Evolutionary conservation across 1,284 basidiomycete genomes (phyloP), one percentile per base, ranked within the genome.

Genomic region (Blastosporella zonata): DNA sequence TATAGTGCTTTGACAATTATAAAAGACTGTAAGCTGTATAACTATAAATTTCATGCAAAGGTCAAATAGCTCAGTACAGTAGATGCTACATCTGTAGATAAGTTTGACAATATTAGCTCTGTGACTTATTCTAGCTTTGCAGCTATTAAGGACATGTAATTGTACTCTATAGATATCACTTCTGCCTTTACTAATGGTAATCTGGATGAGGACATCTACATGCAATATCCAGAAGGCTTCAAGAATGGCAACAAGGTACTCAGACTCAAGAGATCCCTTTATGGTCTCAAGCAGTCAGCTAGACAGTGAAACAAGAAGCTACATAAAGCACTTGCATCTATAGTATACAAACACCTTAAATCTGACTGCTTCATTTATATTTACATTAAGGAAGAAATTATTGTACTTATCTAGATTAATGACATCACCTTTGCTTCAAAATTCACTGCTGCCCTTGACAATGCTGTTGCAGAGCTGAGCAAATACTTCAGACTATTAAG

Each of bases 301-400:
- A 40, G n/a, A 40, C 21, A 40, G n/a, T 18, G 13, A 8, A 7
- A 7, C 38, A 40, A 40, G n/a, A 40, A 22, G 21, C n/a, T 41
- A 41, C 15, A 23, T 29, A 4, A 15, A 25, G 15, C 12, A 22
- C 23, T 41, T 9, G 18, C 25, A 21, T 41, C 39, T 21, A 41
- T 41, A 12, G 39, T 15, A 4, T 41, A 22, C 39, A 41, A 10
- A 10, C 17, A 23, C 21, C 21, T 41, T 41, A 12, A 41, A 41
- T 41, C 39, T 41, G 39, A 41, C 39, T 23, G 20, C 39, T 41
- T 21, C 15, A 41, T 41, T 18, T 41, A 41, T 21, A 27, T 41
- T 29, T 41, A 41, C 25, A 21, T 41, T 9, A 41, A 41, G 22
- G 39, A 9, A 37, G 17, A 12, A 18, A 18, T 37, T 8, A 37